Evolutionary conservation across 768 basidiomycete genomes (phyloP), one percentile per base, ranked within the genome.

Genomic region (Trametes sanguinea): DNA sequence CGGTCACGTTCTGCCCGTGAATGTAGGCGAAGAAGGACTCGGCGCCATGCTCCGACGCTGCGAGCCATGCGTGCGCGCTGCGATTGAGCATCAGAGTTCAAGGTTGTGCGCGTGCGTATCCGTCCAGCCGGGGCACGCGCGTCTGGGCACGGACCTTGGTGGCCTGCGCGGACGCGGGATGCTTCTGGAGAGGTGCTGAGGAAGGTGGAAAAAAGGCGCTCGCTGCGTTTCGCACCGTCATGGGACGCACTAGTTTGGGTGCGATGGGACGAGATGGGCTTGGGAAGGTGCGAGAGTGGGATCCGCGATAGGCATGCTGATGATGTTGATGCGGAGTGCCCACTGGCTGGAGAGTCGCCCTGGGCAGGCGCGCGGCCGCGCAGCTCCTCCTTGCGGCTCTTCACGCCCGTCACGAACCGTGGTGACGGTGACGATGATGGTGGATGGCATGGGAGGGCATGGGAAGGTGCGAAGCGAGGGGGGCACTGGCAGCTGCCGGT

Each of bases 171-270:
- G 35, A 37, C 22, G 35, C 35, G 11, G 6, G 35, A 37, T 37
- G 35, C 35, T 22, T 22, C 22, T 22, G 22, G 22, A 22, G 22
- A 22, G 22, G 22, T 22, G 22, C 22, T 22, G 6, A 37, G 35
- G 35, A 37, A 37, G 35, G 35, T 37, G 6, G 35, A 37, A 22
- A 22, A 22, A 22, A 11, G 35, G 30, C 10, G 29, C 13, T 5
- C 48, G 14, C 8, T 14, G 29, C 13, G 27, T 16, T 59, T 59
- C 57, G 42, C 57, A 52, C 57, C 57, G 40, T 59, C 57, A 59
- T 59, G 10, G 22, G 39, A 6, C 48, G 11, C 48, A 11, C 42
- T 11, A 6, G 32, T n/a, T 51, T 27, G 43, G 50, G 32, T 17
- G 11, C 30, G 48, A 43, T 43, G 13, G 42, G 35, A 37, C 35